A percentile compares a stretch with the other conserved stretches of the same genome.
These are phyloP conservation scores for Pseudotsuga menziesii DNA, from an alignment of 75 land plant genomes.

Conservation along the genomic window DNA sequence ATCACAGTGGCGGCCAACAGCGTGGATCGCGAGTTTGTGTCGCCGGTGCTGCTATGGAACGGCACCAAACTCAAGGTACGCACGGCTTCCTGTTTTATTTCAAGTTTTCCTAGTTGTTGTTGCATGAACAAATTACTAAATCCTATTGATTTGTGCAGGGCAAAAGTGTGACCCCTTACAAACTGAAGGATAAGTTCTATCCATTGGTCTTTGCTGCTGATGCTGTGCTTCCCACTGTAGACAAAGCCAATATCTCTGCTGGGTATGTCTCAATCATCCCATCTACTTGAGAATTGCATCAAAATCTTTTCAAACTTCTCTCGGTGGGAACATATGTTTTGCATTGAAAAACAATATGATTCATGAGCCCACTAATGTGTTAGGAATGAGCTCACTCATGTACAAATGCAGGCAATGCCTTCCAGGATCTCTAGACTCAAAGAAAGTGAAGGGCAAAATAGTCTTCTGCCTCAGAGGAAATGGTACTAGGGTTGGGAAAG, in stretches of 20 bases:
- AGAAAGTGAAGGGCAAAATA: conserved; percentile 25
- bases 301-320: too few species aligned
- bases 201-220: conserved; percentile 65
- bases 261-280: conserved; percentile 19
- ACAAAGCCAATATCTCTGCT: conserved; percentile 9
- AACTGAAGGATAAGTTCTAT: conserved; percentile 38
- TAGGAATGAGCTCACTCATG: too few species aligned
- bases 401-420: conserved; percentile 12
- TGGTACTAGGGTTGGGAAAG: conserved; percentile 14
- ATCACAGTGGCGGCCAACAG: conserved; percentile 76
- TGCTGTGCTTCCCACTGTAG: conserved; percentile 16
- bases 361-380: too few species aligned
- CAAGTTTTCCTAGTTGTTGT: too few species aligned
- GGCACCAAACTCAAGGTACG: conserved; percentile 42
- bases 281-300: background rate
- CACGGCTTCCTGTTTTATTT: too few species aligned
- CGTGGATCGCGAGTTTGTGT: conserved; percentile 46
- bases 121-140: background rate
- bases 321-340: conserved; percentile 43
- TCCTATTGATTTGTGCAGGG: conserved; percentile 34
- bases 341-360: background rate
- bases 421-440: conserved; percentile 17
- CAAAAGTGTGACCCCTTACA: conserved; percentile 48
- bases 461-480: conserved; percentile 17
- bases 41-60: conserved; percentile 49